Conservation (phyloP, 176 grass and related monocot species). For the Lolium perenne region DNA sequence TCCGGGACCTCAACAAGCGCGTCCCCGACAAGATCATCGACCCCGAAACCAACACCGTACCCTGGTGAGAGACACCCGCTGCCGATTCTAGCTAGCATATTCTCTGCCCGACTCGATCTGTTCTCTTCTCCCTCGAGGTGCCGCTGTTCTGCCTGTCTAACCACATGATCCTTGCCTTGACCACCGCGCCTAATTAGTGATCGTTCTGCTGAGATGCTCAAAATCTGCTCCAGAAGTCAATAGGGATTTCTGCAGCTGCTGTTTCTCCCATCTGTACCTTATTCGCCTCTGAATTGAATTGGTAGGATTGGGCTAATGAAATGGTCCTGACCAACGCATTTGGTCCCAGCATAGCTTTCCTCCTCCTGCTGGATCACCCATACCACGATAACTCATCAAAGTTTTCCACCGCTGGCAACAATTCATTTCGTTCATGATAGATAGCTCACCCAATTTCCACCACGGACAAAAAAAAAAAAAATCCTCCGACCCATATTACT, state of each 20-base stretch:
- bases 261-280: background rate
- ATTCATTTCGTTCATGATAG: too few species aligned
- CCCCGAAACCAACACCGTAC: slow-evolving; percentile 61
- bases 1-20: slow-evolving; percentile 97
- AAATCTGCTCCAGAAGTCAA: background rate
- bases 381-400: background rate
- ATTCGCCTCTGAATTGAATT: background rate
- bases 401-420: background rate
- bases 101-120: too few species aligned
- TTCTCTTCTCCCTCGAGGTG: background rate
- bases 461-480: too few species aligned
- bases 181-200: background rate
- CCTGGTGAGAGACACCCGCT: too few species aligned
- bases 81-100: too few species aligned
- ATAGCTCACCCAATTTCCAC: too few species aligned
- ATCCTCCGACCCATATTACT: too few species aligned
- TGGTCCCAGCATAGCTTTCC: background rate
- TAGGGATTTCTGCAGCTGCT: background rate
- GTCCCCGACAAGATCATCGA: slow-evolving; percentile 98
- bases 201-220: background rate
- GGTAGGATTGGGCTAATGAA: background rate
- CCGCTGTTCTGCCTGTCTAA: too few species aligned
- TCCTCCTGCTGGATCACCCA: background rate
- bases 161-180: too few species aligned
- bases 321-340: background rate